Evolutionary conservation across 2,329 filamentous ascomycete species (phyloP), one percentile per base, ranked within the genome.

Genomic region (Fusarium dimerum): DNA sequence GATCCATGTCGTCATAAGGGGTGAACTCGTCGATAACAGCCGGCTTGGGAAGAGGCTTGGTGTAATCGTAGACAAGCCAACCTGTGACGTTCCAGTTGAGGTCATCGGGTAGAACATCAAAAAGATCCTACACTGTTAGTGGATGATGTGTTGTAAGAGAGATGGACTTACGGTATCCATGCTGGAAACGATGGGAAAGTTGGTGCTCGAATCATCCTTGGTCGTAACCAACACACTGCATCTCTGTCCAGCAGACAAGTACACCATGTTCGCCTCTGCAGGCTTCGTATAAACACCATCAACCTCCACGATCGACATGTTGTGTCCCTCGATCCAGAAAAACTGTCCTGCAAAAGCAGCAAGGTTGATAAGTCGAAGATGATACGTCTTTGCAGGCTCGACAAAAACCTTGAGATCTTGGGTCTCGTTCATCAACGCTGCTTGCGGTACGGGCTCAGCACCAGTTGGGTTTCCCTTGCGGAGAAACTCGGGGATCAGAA

Each of bases 401-500:
- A 92, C 80, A 0, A 75, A 59, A 20, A 91, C 72, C 6, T 73
- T 79, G 2, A 85, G 68, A 48, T 87, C 79, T 51, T 82, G 78
- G 0, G 83, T 85, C 55, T 92, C 89, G 61, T 92, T 91, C 67
- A 91, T 79, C 38, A 92, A 76, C 3, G 85, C 84, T 2, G 84
- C 76, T 42, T 91, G 73, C 0, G 89, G 89, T 0, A 91, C 78
- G 0, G 87, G 86, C 62, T 89, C 81, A 2, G 81, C 81, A 18
- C 81, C 81, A 0, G 77, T 80, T 1, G 81, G 81, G 61, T 84
- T 84, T 49, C 65, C 68, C 58, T 82, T 81, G 64, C 67, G 75
- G 62, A 83, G 71, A 69, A 84, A 84, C 13, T 57, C 54, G 0
- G 71, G 67, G 5, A 81, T 71, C 45, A 84, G 66, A 5, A 71